A percentile compares a stretch with the other conserved stretches of the same genome.
phyloP scores from a whole-genome alignment of 2,329 filamentous ascomycete species.

The Fusarium compactum region DNA sequence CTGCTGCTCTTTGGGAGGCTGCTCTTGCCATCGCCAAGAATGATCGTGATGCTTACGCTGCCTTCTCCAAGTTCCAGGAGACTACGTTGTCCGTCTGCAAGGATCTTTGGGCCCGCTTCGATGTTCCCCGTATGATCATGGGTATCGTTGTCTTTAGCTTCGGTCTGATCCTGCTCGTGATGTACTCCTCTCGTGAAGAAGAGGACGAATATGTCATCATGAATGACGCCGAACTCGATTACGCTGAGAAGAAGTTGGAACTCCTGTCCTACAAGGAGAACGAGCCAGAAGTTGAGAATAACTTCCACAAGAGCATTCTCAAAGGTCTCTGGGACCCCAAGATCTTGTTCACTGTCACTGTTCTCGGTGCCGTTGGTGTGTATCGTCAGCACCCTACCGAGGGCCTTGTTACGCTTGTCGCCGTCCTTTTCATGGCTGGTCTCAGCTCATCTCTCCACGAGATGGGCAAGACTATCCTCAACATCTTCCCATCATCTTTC shows the following conservation, averaged over 20 bases:
- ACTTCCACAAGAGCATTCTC: conserved; percentile 51
- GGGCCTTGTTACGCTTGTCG: conserved; percentile 56
- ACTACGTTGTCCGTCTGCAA: conserved; percentile 85
- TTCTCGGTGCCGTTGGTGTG: conserved; percentile 48
- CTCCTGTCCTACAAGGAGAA: conserved; percentile 55
- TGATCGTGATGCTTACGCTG: conserved; percentile 60
- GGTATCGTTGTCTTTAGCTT: conserved; percentile 79
- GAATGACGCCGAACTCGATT: conserved; percentile 69
- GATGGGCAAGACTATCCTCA: conserved; percentile 58
- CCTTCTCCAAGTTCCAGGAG: conserved; percentile 79
- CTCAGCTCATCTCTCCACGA: conserved; percentile 58
- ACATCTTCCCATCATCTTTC: conserved; percentile 76
- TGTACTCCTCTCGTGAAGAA: conserved; percentile 75
- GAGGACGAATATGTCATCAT: conserved; percentile 67
- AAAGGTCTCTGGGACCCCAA: conserved; percentile 54
- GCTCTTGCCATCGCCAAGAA: conserved; percentile 57
- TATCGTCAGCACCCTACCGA: conserved; percentile 52
- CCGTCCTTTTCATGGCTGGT: conserved; percentile 55
- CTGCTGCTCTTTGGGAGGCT: conserved; percentile 61
- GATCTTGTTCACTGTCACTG: conserved; percentile 49
- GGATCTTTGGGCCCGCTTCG: conserved; percentile 90
- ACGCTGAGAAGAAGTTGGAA: conserved; percentile 69
- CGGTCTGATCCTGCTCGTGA: conserved; percentile 75
- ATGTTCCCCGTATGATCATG: conserved; percentile 84
- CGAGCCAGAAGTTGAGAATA: conserved; percentile 57